Evolutionary conservation across 345 rosid species (phyloP).

Genomic region (Clausena lansium): DNA sequence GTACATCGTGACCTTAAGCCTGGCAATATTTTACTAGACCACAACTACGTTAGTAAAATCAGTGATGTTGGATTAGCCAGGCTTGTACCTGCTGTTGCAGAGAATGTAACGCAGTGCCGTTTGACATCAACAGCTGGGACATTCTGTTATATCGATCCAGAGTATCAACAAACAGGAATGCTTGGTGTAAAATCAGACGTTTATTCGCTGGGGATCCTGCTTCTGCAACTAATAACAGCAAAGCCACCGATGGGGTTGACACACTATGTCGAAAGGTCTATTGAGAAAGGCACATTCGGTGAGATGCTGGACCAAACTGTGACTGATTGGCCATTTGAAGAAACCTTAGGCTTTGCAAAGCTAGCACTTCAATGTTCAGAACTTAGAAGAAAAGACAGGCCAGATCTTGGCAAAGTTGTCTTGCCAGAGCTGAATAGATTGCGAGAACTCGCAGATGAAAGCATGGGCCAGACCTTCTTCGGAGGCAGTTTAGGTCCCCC

Average conservation of each 20-base stretch:
- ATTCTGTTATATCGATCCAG: constrained; percentile 92
- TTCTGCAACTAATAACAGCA: constrained; percentile 78
- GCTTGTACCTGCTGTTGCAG: constrained; percentile 80
- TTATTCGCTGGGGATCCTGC: constrained; percentile 79
- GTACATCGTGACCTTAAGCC: constrained; percentile 98
- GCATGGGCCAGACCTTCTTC: constrained; percentile 28
- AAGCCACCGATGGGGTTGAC: constrained; percentile 75
- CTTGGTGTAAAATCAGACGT: constrained; percentile 89
- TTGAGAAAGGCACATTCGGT: constrained; percentile 51
- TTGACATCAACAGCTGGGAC: constrained; percentile 87
- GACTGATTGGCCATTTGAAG: constrained; percentile 76
- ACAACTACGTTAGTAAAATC: constrained; percentile 77
- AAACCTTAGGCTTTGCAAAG: constrained; percentile 55
- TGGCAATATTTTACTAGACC: constrained; percentile 80
- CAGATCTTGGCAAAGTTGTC: constrained; percentile 71
- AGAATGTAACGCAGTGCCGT: constrained; percentile 67
- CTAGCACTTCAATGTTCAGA: constrained; percentile 69
- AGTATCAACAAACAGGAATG: constrained; percentile 95
- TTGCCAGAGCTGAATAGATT: constrained; percentile 60
- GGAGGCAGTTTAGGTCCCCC: constrained; percentile 24
- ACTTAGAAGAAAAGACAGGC: constrained; percentile 85
- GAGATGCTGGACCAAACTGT: constrained; percentile 71
- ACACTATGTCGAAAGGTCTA: constrained; percentile 45
- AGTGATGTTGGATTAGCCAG: constrained; percentile 87
- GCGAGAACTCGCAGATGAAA: constrained; percentile 60